phyloP scores from a whole-genome alignment of 2,329 filamentous ascomycete species.

The Aureobasidium pullulans region DNA sequence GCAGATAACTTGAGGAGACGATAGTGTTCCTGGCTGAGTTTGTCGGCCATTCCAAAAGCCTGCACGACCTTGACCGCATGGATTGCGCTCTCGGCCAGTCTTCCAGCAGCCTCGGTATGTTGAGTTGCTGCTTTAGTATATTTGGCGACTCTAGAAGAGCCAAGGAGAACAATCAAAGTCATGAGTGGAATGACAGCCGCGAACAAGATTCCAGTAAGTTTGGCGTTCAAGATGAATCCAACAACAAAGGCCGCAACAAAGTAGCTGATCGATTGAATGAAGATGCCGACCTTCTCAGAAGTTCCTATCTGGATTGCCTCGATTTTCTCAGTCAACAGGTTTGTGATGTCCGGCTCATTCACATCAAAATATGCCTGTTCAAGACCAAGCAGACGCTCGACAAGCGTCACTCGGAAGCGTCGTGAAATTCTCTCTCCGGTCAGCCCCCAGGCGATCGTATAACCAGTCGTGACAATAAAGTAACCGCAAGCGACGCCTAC shows the following conservation, averaged over 20 bases:
- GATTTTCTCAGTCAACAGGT: slow-evolving; percentile 38
- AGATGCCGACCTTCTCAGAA: slow-evolving; percentile 41
- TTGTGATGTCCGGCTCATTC: slow-evolving; percentile 43
- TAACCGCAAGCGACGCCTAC: slow-evolving; percentile 41
- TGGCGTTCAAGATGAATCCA: slow-evolving; percentile 38
- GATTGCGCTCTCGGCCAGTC: slow-evolving; percentile 39
- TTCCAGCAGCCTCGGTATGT: slow-evolving; percentile 35
- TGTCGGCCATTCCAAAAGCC: slow-evolving; percentile 38
- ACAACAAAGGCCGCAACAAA: slow-evolving; percentile 39
- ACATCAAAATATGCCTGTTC: slow-evolving; percentile 48
- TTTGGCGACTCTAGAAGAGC: slow-evolving; percentile 35
- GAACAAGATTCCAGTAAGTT: slow-evolving; percentile 36
- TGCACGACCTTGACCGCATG: slow-evolving; percentile 41
- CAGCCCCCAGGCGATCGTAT: slow-evolving; percentile 44
- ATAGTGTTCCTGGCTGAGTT: slow-evolving; percentile 32
- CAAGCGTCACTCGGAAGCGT: slow-evolving; percentile 38
- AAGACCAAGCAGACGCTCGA: slow-evolving; percentile 43
- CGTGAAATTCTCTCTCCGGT: slow-evolving; percentile 44
- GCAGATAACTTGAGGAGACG: slow-evolving; percentile 29
- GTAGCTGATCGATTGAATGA: slow-evolving; percentile 39
- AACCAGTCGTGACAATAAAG: slow-evolving; percentile 44
- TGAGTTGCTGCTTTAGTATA: slow-evolving; percentile 32
- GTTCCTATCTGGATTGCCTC: slow-evolving; percentile 40
- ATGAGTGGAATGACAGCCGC: slow-evolving; percentile 44
- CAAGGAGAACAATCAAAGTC: slow-evolving; percentile 34